A percentile compares a stretch with the other conserved stretches of the same genome.
phyloP scores from a whole-genome alignment of 306 rosid species.

The Glycyrrhiza uralensis region DNA sequence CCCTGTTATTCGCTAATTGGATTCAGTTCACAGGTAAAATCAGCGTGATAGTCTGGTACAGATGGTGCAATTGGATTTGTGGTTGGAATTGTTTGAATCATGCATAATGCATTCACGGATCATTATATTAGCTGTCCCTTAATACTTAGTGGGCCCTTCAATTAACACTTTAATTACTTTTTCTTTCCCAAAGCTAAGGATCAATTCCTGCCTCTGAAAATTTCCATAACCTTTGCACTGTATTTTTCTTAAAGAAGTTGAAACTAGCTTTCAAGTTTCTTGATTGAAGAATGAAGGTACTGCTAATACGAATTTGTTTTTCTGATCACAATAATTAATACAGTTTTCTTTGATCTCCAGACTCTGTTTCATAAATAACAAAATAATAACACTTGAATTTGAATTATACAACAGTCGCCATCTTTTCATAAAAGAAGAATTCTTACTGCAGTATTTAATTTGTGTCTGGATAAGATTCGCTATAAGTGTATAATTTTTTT shows the following conservation, averaged over 20 bases:
- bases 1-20: no score
- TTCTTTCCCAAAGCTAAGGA: not conserved
- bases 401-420: not conserved
- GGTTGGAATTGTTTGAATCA: slow-evolving; percentile 13
- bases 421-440: not conserved
- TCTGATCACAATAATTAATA: not conserved
- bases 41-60: not conserved
- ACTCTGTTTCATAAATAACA: not conserved
- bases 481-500: not conserved
- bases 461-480: not conserved
- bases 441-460: not conserved
- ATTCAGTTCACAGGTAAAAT: no score
- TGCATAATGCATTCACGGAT: slow-evolving; percentile 22
- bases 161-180: not conserved
- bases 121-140: slow-evolving; percentile 8
- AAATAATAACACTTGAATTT: not conserved
- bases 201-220: not conserved
- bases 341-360: not conserved
- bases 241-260: not conserved
- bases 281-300: not conserved
- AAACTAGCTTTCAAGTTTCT: not conserved
- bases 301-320: not conserved
- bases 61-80: not conserved
- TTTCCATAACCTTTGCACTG: not conserved
- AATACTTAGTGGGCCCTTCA: slow-evolving; percentile 3